These are phyloP conservation scores for Pyrus hybrid DNA, from an alignment of 331 rosid species.

Conservation along the genomic window DNA sequence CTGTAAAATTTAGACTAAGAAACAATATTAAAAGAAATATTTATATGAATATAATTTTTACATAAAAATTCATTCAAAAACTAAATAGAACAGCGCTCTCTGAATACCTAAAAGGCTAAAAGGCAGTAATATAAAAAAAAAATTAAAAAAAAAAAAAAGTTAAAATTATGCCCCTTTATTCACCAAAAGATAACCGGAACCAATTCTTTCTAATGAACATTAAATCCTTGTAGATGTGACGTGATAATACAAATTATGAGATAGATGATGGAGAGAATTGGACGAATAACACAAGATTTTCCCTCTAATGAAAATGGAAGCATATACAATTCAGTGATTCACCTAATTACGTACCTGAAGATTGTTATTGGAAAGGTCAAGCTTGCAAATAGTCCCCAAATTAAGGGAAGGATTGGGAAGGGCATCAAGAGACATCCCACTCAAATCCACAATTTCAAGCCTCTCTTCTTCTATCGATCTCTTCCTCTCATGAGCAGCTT, in stretches of 20 bases:
- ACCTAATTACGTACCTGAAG: constrained; percentile 46
- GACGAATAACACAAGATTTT: background rate
- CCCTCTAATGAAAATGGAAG: background rate
- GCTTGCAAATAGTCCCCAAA: constrained; percentile 59
- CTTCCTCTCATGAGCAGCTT: constrained; percentile 1
- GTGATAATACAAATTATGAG: background rate
- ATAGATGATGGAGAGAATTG: background rate
- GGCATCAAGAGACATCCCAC: constrained; percentile 69
- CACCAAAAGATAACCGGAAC: too few relatives aligned
- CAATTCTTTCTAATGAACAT: too few relatives aligned
- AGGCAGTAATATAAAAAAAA: background rate
- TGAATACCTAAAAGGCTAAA: background rate
- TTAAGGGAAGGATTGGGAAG: constrained; percentile 72
- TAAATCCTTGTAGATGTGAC: background rate
- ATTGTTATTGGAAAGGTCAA: constrained; percentile 88
- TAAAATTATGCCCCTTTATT: background rate
- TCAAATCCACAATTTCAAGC: constrained; percentile 63
- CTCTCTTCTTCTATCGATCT: constrained; percentile 36
- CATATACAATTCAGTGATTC: background rate
- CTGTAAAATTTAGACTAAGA: constrained; percentile 16
- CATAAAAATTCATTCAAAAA: background rate
- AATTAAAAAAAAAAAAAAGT: background rate
- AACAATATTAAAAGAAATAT: background rate
- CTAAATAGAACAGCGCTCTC: background rate
- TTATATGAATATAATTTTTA: background rate